These are phyloP conservation scores for Dichotomopilus funicola DNA, from an alignment of 2,329 filamentous ascomycete genomes.

Conservation along the genomic window DNA sequence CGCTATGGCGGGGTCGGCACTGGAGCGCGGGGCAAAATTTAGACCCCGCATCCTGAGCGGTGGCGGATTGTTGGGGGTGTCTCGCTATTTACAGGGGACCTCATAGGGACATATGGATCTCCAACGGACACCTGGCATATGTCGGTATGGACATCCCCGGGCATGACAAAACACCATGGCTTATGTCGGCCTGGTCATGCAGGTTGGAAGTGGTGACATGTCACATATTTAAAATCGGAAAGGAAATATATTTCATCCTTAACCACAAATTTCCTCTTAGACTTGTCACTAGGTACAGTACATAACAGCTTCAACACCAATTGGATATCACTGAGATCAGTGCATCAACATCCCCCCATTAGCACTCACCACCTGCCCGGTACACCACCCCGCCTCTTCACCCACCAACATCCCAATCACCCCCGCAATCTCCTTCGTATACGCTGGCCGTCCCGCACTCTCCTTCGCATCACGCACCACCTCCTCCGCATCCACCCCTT, in stretches of 20 bases:
- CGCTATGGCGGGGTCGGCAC: slow-evolving; percentile 10
- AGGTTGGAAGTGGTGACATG: no score
- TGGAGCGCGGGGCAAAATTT: slow-evolving; percentile 14
- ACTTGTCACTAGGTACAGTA: not conserved
- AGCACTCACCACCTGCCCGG: slow-evolving; percentile 71
- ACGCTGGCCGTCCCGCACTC: slow-evolving; percentile 54
- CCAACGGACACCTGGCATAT: no score
- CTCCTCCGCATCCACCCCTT: slow-evolving; percentile 54
- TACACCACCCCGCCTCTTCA: slow-evolving; percentile 68
- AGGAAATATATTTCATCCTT: no score
- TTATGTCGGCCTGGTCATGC: no score
- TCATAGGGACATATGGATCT: no score
- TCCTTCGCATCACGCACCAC: slow-evolving; percentile 53
- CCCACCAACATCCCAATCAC: slow-evolving; percentile 70
- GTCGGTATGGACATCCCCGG: no score
- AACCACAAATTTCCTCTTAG: not conserved
- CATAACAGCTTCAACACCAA: not conserved
- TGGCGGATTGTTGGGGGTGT: not conserved
- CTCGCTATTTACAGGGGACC: no score
- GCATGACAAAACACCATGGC: no score
- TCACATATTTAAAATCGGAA: no score
- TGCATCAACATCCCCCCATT: slow-evolving; percentile 63
- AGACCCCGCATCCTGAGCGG: slow-evolving; percentile 11
- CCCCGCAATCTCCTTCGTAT: slow-evolving; percentile 65
- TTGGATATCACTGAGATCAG: slow-evolving; percentile 6